Conservation (phyloP, 306 rosid species). For the Malus orientalis region DNA sequence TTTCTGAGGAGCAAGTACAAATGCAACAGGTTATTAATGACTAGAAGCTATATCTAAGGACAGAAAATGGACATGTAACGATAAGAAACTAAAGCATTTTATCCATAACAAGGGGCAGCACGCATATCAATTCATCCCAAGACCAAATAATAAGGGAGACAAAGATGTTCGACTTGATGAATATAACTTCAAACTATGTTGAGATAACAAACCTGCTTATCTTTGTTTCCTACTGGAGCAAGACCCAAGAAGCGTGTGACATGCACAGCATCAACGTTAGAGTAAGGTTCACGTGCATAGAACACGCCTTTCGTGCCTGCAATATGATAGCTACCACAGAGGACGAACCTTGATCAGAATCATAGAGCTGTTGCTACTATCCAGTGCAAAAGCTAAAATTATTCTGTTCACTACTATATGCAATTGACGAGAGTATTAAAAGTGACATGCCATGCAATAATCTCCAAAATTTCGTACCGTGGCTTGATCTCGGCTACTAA, state of each 20-base stretch:
- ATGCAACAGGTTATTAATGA: conserved; percentile 15
- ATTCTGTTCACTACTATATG: background rate
- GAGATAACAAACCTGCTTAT: conserved; percentile 61
- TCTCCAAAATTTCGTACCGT: conserved; percentile 44
- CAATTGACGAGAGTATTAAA: background rate
- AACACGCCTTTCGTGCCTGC: conserved; percentile 78
- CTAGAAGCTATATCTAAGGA: conserved; percentile 13
- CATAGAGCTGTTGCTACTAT: background rate
- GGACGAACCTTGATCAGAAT: conserved; percentile 22
- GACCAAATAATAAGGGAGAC: background rate
- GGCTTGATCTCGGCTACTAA: conserved; percentile 86
- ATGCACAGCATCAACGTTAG: conserved; percentile 79
- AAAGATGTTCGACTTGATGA: background rate
- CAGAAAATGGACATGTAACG: background rate
- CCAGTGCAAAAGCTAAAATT: background rate
- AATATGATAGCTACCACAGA: conserved; percentile 73
- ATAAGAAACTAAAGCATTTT: background rate
- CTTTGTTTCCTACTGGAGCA: conserved; percentile 87
- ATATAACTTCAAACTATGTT: background rate
- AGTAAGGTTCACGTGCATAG: conserved; percentile 88
- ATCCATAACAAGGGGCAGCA: background rate
- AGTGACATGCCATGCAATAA: background rate
- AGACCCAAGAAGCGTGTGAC: conserved; percentile 93
- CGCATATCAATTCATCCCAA: background rate
- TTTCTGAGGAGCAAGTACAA: conserved; percentile 52